Evolutionary conservation across 129 eudicot species (phyloP).

Genomic region (Lactuca sativa): DNA sequence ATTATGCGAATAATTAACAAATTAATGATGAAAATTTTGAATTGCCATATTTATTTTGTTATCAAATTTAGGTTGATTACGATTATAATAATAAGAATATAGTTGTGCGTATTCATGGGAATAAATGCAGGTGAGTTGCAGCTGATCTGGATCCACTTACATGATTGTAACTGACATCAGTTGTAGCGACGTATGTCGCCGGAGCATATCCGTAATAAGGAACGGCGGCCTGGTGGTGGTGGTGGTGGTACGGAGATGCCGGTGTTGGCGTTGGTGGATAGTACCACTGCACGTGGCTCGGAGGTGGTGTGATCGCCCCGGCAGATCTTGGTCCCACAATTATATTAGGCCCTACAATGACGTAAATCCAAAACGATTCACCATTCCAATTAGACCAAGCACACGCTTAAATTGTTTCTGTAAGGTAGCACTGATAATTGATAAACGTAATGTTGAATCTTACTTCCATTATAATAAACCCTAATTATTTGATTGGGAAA

Average conservation of each 20-base stretch:
- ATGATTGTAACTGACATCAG: slow-evolving; percentile 74
- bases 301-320: slow-evolving; percentile 48
- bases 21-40: background rate
- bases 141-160: slow-evolving; percentile 43
- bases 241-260: slow-evolving; percentile 48
- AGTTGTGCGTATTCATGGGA: slow-evolving; percentile 11
- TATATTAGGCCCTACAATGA: slow-evolving; percentile 49
- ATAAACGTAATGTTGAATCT: background rate
- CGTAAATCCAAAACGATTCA: slow-evolving; percentile 12
- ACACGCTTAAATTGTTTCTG: background rate
- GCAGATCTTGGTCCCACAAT: slow-evolving; percentile 67
- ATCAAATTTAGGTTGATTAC: background rate
- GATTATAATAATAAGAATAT: background rate
- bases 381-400: background rate
- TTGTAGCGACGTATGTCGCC: slow-evolving; percentile 60
- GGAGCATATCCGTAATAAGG: slow-evolving; percentile 87
- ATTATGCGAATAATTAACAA: background rate
- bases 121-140: slow-evolving; percentile 18
- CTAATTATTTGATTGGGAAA: background rate
- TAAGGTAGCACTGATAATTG: background rate
- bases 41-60: background rate
- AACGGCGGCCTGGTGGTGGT: slow-evolving; percentile 60
- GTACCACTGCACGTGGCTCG: slow-evolving; percentile 83
- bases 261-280: slow-evolving; percentile 62
- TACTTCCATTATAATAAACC: background rate